Conservation (phyloP, 495 filamentous ascomycete genomes). For the Thozetella sp. region DNA sequence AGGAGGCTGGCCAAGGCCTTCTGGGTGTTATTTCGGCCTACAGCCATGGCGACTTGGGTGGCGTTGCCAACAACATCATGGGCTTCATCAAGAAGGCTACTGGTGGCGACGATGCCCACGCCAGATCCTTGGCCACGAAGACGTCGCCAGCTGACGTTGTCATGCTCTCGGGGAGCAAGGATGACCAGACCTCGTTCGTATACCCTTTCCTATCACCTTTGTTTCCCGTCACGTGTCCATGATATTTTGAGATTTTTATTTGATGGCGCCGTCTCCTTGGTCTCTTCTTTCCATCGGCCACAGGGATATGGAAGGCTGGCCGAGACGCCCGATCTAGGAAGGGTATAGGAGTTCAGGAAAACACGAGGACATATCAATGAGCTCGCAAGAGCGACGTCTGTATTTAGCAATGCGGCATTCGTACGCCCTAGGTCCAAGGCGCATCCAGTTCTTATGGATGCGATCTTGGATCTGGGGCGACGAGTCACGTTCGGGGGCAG, state of each 20-base stretch:
- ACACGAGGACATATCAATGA: too few relatives aligned
- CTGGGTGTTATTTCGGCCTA: slow-evolving; percentile 89
- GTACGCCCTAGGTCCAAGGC: slow-evolving; percentile 39
- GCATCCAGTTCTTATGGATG: slow-evolving; percentile 26
- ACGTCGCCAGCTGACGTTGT: slow-evolving; percentile 94
- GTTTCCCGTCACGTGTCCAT: slow-evolving; percentile 12
- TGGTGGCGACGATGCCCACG: slow-evolving; percentile 77
- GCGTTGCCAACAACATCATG: slow-evolving; percentile 78
- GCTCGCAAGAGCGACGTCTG: slow-evolving; percentile 6
- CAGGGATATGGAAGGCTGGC: too few relatives aligned
- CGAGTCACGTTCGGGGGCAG: slow-evolving; percentile 52
- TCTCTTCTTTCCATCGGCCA: background rate
- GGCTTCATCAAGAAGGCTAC: slow-evolving; percentile 94
- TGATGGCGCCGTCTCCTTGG: slow-evolving; percentile 2
- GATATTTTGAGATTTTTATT: slow-evolving; percentile 13
- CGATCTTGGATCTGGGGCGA: slow-evolving; percentile 52
- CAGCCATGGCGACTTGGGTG: slow-evolving; percentile 83
- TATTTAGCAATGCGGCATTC: slow-evolving; percentile 15
- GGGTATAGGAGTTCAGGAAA: too few relatives aligned
- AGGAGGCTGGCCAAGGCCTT: slow-evolving; percentile 93
- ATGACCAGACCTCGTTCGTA: slow-evolving; percentile 90
- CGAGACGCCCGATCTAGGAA: too few relatives aligned
- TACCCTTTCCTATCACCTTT: slow-evolving; percentile 33
- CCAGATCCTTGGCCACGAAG: slow-evolving; percentile 82
- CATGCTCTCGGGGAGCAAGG: slow-evolving; percentile 97